These are phyloP conservation scores for Yamadazyma sp. DNA, from an alignment of 805 yeast genomes.

Conservation along the genomic window DNA sequence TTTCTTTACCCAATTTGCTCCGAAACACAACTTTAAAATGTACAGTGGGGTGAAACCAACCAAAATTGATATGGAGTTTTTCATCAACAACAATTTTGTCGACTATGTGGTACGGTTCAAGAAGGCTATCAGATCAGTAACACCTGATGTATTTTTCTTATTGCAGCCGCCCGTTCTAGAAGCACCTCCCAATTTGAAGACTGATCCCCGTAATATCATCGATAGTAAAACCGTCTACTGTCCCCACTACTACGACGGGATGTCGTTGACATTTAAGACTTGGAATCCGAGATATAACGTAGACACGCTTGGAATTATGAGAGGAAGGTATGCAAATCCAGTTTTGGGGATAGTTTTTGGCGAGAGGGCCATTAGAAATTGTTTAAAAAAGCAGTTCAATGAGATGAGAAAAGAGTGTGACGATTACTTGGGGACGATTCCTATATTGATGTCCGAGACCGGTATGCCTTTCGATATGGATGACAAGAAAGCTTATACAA, in stretches of 20 bases:
- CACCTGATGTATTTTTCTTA: conserved; percentile 53
- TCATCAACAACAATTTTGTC: conserved; percentile 64
- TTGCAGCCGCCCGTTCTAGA: conserved; percentile 83
- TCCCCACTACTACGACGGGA: conserved; percentile 93
- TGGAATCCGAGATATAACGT: conserved; percentile 86
- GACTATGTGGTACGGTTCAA: conserved; percentile 58
- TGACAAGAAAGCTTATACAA: conserved; percentile 62
- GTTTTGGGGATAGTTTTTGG: conserved; percentile 77
- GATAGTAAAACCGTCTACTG: conserved; percentile 70
- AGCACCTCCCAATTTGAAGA: conserved; percentile 65
- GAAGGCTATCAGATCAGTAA: conserved; percentile 43
- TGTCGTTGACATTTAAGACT: conserved; percentile 85
- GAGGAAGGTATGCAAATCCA: conserved; percentile 75
- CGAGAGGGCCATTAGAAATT: conserved; percentile 71
- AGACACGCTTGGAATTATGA: conserved; percentile 83
- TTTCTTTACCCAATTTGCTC: conserved; percentile 29
- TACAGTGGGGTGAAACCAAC: conserved; percentile 19
- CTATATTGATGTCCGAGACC: conserved; percentile 86
- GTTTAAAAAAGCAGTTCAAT: conserved; percentile 65
- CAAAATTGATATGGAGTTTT: conserved; percentile 49
- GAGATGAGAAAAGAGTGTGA: conserved; percentile 66
- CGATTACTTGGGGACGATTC: conserved; percentile 63
- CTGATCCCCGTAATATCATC: conserved; percentile 45
- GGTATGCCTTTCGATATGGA: conserved; percentile 99
- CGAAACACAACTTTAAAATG: conserved; percentile 34